Evolutionary conservation across 1,139 yeast genomes (phyloP).

Genomic region (Magnusiomyces suaveolens): DNA sequence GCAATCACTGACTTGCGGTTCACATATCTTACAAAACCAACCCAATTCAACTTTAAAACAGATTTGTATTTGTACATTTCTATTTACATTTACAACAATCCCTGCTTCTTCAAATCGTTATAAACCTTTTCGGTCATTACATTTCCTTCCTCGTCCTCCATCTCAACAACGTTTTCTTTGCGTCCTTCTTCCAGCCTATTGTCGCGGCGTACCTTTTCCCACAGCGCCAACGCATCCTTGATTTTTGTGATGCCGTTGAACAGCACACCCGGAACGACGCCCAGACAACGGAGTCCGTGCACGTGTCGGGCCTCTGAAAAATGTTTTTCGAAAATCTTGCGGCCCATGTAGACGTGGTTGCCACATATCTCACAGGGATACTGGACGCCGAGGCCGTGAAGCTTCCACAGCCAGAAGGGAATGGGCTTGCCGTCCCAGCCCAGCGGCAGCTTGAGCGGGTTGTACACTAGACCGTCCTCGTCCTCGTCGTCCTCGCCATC

Average conservation of each 20-base stretch:
- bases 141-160: constrained; percentile 88
- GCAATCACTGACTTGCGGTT: too few species aligned
- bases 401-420: constrained; percentile 86
- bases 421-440: constrained; percentile 90
- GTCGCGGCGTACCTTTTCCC: constrained; percentile 41
- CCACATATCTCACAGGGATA: constrained; percentile 86
- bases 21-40: too few species aligned
- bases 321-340: constrained; percentile 62
- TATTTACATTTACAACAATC: constrained; percentile 45
- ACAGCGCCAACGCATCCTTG: constrained; percentile 54
- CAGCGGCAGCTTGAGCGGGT: constrained; percentile 55
- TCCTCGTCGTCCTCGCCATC: constrained; percentile 23
- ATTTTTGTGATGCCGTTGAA: constrained; percentile 62
- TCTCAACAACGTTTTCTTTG: constrained; percentile 56
- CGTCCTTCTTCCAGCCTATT: constrained; percentile 36
- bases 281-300: constrained; percentile 67
- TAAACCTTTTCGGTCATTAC: constrained; percentile 80
- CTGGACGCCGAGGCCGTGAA: constrained; percentile 71
- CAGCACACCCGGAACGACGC: constrained; percentile 45
- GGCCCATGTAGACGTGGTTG: constrained; percentile 61
- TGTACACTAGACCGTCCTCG: constrained; percentile 22
- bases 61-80: too few species aligned
- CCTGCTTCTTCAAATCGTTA: constrained; percentile 76
- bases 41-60: too few species aligned
- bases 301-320: constrained; percentile 60